These are phyloP conservation scores for Solanum neorickii DNA, from an alignment of 257 asterid species.

Conservation along the genomic window DNA sequence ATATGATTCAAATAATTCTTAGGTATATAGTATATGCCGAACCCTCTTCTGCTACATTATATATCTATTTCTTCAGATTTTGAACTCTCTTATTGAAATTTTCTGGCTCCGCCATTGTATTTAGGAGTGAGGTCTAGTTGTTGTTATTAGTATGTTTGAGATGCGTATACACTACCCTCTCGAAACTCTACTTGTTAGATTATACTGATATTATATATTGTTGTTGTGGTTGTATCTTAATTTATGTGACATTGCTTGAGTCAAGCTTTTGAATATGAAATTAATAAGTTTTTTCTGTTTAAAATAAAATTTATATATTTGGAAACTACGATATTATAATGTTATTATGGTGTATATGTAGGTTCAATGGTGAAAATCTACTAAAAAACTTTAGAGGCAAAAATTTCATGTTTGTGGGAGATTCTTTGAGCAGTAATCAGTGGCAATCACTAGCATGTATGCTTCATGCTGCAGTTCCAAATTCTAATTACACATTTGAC, in stretches of 20 bases:
- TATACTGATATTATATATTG: too few relatives aligned
- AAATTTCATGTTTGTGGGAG: conserved; percentile 58
- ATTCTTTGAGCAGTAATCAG: conserved; percentile 50
- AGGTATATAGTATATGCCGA: too few relatives aligned
- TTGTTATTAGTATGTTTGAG: neutral
- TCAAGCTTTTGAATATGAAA: neutral
- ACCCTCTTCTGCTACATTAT: too few relatives aligned
- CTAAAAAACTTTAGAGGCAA: conserved; percentile 34
- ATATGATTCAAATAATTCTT: too few relatives aligned
- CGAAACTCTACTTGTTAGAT: neutral
- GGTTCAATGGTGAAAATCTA: conserved; percentile 44
- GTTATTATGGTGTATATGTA: conserved; percentile 8
- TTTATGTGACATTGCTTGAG: neutral
- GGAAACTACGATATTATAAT: neutral
- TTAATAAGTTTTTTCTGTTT: too few relatives aligned
- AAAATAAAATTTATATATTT: too few relatives aligned
- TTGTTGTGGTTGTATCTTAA: neutral
- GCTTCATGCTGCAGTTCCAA: conserved; percentile 39
- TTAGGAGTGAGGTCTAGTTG: neutral
- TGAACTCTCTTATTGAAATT: too few relatives aligned
- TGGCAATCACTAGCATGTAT: conserved; percentile 68
- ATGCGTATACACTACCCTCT: neutral
- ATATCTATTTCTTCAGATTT: too few relatives aligned
- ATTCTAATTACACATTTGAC: conserved; percentile 19
- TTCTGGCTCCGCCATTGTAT: too few relatives aligned